Percentiles rank a stretch among this genome's conserved stretches.
phyloP scores from a whole-genome alignment of 106 monocot genomes.

The Dendrobium officinale region DNA sequence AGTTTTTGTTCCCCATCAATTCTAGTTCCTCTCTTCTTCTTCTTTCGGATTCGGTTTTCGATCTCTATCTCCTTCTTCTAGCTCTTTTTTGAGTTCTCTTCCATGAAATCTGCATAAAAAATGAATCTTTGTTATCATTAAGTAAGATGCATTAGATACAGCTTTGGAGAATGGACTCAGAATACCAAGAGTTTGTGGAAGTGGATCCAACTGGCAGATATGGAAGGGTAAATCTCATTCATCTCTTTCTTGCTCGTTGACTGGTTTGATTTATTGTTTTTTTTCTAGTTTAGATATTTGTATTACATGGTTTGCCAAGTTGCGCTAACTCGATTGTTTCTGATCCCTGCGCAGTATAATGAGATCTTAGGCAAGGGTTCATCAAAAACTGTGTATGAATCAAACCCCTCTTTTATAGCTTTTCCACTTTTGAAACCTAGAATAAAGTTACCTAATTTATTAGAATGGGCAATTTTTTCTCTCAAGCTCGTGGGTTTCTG shows the following conservation, averaged over 20 bases:
- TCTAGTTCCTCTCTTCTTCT: not conserved
- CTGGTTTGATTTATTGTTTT: not conserved
- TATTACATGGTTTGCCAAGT: not conserved
- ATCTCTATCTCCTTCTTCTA: not conserved
- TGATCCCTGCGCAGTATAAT: slow-evolving; percentile 27
- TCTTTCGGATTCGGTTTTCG: not conserved
- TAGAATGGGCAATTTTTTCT: not conserved
- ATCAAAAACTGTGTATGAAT: slow-evolving; percentile 42
- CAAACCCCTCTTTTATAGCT: not conserved
- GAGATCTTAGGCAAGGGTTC: slow-evolving; percentile 45
- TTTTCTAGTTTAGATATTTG: not conserved
- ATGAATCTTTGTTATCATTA: not conserved
- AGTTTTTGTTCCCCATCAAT: not conserved
- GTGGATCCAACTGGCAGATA: slow-evolving; percentile 27
- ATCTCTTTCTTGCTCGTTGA: not conserved
- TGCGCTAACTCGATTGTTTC: not conserved
- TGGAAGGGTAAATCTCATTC: slow-evolving; percentile 12
- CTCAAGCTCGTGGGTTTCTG: not conserved
- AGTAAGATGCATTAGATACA: not conserved
- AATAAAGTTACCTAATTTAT: not conserved
- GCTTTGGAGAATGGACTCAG: not conserved
- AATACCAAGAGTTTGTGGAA: slow-evolving; percentile 14
- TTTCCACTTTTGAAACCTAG: not conserved
- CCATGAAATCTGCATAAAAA: not conserved
- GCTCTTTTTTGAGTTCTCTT: not conserved